phyloP scores from a whole-genome alignment of 2,329 filamentous ascomycete species.

The Biscogniauxia mediterranea region DNA sequence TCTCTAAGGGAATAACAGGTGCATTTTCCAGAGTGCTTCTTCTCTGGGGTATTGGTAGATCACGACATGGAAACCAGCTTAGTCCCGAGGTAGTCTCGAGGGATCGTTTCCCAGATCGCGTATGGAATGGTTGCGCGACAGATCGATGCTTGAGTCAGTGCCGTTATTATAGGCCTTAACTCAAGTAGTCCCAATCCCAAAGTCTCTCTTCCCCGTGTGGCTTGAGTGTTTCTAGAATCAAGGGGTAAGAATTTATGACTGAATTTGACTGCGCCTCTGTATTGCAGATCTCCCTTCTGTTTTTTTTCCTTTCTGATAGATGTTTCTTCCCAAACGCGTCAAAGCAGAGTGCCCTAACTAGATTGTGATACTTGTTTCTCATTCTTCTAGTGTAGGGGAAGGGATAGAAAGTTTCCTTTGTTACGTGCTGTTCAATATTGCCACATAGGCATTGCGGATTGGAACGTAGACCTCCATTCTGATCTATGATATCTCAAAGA shows the following conservation, averaged over 20 bases:
- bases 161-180: too few species aligned
- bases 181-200: too few species aligned
- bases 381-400: conserved; percentile 4
- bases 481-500: conserved; percentile 30
- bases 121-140: too few species aligned
- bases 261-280: conserved; percentile 9
- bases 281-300: neutral
- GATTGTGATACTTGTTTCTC: conserved; percentile 4
- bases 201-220: neutral
- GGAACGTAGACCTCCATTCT: conserved; percentile 12
- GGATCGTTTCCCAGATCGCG: too few species aligned
- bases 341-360: conserved; percentile 10
- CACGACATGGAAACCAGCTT: too few species aligned
- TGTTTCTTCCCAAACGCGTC: neutral
- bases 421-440: conserved; percentile 13
- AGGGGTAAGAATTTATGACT: conserved; percentile 2
- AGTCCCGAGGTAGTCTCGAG: too few species aligned
- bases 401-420: conserved; percentile 5
- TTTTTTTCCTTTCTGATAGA: neutral
- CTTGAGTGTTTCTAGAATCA: conserved; percentile 3
- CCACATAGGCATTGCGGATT: conserved; percentile 9
- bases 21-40: too few species aligned
- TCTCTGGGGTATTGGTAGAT: too few species aligned
- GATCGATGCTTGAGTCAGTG: too few species aligned
- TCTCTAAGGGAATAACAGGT: too few species aligned